A percentile compares a stretch with the other conserved stretches of the same genome.
Evolutionary conservation across 805 yeast genomes (phyloP).

Genomic region (Lachancea mirantina): DNA sequence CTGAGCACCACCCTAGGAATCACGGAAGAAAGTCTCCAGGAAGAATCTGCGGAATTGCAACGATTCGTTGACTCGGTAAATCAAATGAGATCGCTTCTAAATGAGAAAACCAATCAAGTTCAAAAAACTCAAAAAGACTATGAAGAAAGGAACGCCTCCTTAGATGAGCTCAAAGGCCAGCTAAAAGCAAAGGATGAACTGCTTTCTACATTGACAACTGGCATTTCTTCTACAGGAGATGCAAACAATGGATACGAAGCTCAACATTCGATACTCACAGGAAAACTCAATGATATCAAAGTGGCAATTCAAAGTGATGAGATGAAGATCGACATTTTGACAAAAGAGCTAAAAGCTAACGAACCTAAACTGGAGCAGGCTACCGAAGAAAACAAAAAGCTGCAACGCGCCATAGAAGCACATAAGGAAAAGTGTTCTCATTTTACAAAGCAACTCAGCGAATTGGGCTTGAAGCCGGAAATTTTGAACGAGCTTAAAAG

Average conservation of each 20-base stretch:
- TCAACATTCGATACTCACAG: slow-evolving; percentile 60
- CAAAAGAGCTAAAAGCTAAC: slow-evolving; percentile 41
- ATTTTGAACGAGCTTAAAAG: slow-evolving; percentile 38
- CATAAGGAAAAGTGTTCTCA: slow-evolving; percentile 30
- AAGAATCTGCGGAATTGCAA: slow-evolving; percentile 38
- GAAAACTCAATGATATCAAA: slow-evolving; percentile 44
- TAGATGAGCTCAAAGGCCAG: slow-evolving; percentile 40
- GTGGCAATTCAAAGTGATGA: slow-evolving; percentile 53
- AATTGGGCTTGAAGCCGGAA: slow-evolving; percentile 52
- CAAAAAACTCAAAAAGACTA: slow-evolving; percentile 40
- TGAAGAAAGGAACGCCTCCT: slow-evolving; percentile 35
- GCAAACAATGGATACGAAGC: slow-evolving; percentile 69
- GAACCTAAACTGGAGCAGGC: slow-evolving; percentile 49
- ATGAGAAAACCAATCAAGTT: slow-evolving; percentile 34
- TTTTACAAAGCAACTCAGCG: slow-evolving; percentile 38
- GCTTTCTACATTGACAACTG: slow-evolving; percentile 74
- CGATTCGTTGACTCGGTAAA: slow-evolving; percentile 31
- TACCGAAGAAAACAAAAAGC: slow-evolving; percentile 39
- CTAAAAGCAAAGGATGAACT: slow-evolving; percentile 65
- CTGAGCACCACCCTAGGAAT: slow-evolving; percentile 57
- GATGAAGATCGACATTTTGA: slow-evolving; percentile 51
- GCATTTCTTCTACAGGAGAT: slow-evolving; percentile 76
- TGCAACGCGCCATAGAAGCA: slow-evolving; percentile 32
- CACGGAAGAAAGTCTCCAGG: slow-evolving; percentile 47
- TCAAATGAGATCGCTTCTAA: slow-evolving; percentile 30